These are phyloP conservation scores for Rosellinia necatrix DNA, from an alignment of 2,329 filamentous ascomycete species.

Conservation along the genomic window DNA sequence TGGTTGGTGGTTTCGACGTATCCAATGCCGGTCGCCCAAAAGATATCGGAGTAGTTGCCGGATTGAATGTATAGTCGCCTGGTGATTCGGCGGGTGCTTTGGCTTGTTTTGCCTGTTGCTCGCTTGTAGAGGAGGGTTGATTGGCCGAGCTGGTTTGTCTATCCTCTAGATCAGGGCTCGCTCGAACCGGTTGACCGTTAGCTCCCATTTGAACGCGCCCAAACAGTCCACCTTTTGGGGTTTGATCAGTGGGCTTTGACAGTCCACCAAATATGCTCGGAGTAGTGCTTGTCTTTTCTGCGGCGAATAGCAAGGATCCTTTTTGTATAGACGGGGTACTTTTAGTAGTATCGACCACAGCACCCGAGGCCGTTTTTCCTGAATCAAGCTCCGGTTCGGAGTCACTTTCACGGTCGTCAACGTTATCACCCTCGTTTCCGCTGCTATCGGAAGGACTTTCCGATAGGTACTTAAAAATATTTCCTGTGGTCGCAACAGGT, in stretches of 20 bases:
- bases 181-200: conserved; percentile 41
- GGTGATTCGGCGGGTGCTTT: conserved; percentile 41
- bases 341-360: conserved; percentile 47
- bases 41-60: conserved; percentile 39
- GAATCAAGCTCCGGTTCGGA: conserved; percentile 50
- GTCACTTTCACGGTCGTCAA: conserved; percentile 53
- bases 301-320: conserved; percentile 38
- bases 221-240: conserved; percentile 40
- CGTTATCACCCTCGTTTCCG: conserved; percentile 50
- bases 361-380: conserved; percentile 50
- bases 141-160: conserved; percentile 18
- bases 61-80: conserved; percentile 41
- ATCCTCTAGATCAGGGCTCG: conserved; percentile 29
- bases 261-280: conserved; percentile 32
- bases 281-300: conserved; percentile 36
- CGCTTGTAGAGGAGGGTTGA: conserved; percentile 22
- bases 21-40: conserved; percentile 29
- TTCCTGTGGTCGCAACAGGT: conserved; percentile 42
- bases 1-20: conserved; percentile 10
- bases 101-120: conserved; percentile 30
- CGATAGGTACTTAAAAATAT: conserved; percentile 66
- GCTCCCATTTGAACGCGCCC: conserved; percentile 40
- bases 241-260: conserved; percentile 28
- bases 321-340: conserved; percentile 48
- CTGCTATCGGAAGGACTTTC: conserved; percentile 62